Base-by-base conservation (phyloP, 345 rosid species). In the Microthlaspi erraticum region DNA sequence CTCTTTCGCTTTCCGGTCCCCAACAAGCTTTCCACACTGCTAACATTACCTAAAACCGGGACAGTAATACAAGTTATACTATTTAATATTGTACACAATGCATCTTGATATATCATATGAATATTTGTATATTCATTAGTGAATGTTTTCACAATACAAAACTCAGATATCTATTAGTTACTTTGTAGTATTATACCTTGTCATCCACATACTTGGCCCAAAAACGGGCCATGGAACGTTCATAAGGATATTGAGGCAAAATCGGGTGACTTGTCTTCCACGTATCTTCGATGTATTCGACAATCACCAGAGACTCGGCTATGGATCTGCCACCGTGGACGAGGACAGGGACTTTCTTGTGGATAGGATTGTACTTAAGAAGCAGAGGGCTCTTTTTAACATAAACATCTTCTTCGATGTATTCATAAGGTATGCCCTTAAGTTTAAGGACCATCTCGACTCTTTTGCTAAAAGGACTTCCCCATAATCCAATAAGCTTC, bases 181-280 rank as follows among this genome's bases (percentile, higher is more conserved):
- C 6, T 37, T 43, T 39, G 18, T 11, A 23, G 29, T 10, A 23
- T 59, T 5, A 36, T 74, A 85, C 87, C 82, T 78, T 78, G 0
- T 81, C 85, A 38, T 86, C 86, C 18, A 81, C 50, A 81, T 77
- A 81, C 73, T 75, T 80, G 9, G 84, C 83, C 88, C 88, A 87
- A 77, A 87, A 83, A 18, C 83, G 87, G 1, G 80, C 87, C 48
- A 43, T 34, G 58, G 88, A 86, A 41, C 79, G 72, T 11, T 83
- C 84, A 29, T 71, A 68, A n/a, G 88, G 83, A 72, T 81, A 72
- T 7, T 51, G 68, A 4, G 87, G 88, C 77, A 87, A 75, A 20
- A 84, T 56, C 8, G 76, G 68, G 36, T 73, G 14, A 64, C 60
- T 51, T 34, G 66, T n/a, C 37, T 74, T 79, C 88, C 87, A 87